Evolutionary conservation across 257 asterid genomes (phyloP).

Genomic region (Ilex asprella): DNA sequence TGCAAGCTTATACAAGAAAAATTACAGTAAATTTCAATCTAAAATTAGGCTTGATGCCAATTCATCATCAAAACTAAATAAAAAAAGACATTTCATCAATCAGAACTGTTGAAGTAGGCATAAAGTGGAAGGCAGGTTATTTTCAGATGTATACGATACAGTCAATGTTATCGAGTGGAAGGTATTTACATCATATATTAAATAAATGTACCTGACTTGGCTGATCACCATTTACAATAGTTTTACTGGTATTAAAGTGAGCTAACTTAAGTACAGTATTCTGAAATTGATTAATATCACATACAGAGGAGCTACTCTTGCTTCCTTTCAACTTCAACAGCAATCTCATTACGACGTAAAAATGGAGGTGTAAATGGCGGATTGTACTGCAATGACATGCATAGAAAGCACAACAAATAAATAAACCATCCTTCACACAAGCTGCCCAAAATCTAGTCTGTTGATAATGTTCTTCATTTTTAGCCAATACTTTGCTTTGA

Average conservation of each 20-base stretch:
- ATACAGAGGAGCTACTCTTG: constrained; percentile 25
- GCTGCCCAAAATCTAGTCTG: neutral
- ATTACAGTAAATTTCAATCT: too few relatives aligned
- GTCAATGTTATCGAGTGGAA: too few relatives aligned
- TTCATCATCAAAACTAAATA: too few relatives aligned
- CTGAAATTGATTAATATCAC: neutral
- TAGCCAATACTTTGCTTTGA: neutral
- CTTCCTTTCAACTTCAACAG: constrained; percentile 81
- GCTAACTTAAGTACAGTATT: neutral
- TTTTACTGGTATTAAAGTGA: neutral
- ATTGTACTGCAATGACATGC: constrained; percentile 61
- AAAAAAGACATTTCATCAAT: too few relatives aligned
- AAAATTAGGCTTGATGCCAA: too few relatives aligned
- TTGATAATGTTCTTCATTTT: neutral
- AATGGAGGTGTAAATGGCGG: constrained; percentile 90
- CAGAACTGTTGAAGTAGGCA: too few relatives aligned
- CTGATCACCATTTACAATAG: neutral
- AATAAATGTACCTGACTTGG: constrained; percentile 1
- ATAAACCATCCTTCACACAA: constrained; percentile 5
- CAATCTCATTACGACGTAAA: constrained; percentile 80
- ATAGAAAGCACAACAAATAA: neutral
- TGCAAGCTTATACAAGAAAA: too few relatives aligned
- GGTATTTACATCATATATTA: neutral
- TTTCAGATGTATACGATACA: too few relatives aligned
- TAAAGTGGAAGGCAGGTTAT: too few relatives aligned